These are phyloP conservation scores for Vigna radiata DNA, from an alignment of 306 rosid genomes.

Conservation along the genomic window DNA sequence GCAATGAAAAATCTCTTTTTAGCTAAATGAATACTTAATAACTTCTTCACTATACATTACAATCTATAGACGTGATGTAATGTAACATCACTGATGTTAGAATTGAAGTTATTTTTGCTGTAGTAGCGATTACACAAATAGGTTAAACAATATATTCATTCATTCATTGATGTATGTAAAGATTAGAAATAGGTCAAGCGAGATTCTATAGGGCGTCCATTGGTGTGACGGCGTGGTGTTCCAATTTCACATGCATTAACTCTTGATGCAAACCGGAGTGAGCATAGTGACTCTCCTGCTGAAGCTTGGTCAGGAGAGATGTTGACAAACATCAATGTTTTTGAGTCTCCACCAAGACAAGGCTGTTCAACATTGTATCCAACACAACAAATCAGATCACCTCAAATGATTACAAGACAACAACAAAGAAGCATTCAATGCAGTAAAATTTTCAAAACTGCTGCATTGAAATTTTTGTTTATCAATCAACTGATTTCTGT, in stretches of 20 bases:
- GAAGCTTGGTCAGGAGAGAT: conserved; percentile 83
- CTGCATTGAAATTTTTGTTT: not conserved
- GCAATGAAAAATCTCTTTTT: not conserved
- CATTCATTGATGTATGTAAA: conserved; percentile 16
- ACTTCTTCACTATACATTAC: conserved; percentile 75
- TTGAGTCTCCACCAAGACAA: conserved; percentile 93
- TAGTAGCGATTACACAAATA: conserved; percentile 39
- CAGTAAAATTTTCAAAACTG: not conserved
- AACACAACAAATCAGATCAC: conserved; percentile 5
- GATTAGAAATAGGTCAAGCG: conserved; percentile 76
- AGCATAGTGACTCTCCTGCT: conserved; percentile 84
- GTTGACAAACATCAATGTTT: conserved; percentile 95
- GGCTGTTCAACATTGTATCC: conserved; percentile 65
- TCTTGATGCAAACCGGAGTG: conserved; percentile 93
- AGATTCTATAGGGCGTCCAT: conserved; percentile 58
- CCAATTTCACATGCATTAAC: conserved; percentile 98
- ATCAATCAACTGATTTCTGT: not conserved
- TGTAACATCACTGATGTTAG: conserved; percentile 49
- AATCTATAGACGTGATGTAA: conserved; percentile 51
- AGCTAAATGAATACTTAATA: conserved; percentile 33
- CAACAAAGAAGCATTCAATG: not conserved
- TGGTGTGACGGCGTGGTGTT: conserved; percentile 86
- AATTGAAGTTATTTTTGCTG: conserved; percentile 56
- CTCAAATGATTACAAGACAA: not conserved
- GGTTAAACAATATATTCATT: conserved; percentile 40